Conservation (phyloP, 768 basidiomycete species). For the Rhodotorula graminis region DNA sequence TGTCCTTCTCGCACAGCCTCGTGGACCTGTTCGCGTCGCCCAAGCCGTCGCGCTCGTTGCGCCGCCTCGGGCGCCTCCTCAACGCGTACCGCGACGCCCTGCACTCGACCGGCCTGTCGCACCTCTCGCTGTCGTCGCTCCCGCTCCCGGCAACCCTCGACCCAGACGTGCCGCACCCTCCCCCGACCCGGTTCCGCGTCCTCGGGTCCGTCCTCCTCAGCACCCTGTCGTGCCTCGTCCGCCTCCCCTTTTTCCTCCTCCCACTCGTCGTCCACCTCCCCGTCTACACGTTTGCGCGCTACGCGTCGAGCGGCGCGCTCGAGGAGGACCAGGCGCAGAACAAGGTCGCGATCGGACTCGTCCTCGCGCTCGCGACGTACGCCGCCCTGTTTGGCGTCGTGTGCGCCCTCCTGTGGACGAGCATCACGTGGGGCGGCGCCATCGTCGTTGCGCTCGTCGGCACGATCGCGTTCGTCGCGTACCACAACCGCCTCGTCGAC, state of each 20-base stretch:
- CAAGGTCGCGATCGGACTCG: conserved; percentile 76
- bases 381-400: conserved; percentile 75
- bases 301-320: conserved; percentile 65
- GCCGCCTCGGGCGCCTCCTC: conserved; percentile 52
- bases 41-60: conserved; percentile 12
- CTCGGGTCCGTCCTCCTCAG: conserved; percentile 73
- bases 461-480: conserved; percentile 64
- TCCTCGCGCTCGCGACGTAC: conserved; percentile 73
- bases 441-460: conserved; percentile 60
- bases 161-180: conserved; percentile 57
- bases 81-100: conserved; percentile 83
- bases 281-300: conserved; percentile 73
- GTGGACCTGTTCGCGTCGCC: conserved; percentile 21
- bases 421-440: conserved; percentile 47
- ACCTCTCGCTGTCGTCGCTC: conserved; percentile 74
- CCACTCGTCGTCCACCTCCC: conserved; percentile 62
- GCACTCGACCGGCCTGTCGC: conserved; percentile 72
- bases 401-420: conserved; percentile 78
- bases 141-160: conserved; percentile 80
- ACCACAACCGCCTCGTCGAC: conserved; percentile 81
- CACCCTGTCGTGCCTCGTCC: conserved; percentile 63
- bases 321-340: conserved; percentile 96
- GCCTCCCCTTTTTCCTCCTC: conserved; percentile 81
- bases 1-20: conserved; percentile 11
- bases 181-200: conserved; percentile 79